Percentiles rank a stretch among this genome's conserved stretches.
phyloP scores from a whole-genome alignment of 2,329 filamentous ascomycete genomes.

The Colletotrichum aenigma region DNA sequence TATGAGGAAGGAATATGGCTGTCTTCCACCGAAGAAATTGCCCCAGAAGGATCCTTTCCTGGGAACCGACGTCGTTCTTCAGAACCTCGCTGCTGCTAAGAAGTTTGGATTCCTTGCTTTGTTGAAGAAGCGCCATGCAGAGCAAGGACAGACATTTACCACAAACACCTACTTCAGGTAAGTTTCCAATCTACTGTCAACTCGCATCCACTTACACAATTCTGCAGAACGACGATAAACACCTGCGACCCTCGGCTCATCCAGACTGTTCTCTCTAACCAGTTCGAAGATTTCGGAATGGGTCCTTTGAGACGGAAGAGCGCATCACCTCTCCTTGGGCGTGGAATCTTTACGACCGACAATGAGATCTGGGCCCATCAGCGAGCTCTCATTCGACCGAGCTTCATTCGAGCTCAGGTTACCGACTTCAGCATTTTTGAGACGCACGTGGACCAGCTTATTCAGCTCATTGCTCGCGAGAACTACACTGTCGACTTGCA shows the following conservation, averaged over 20 bases:
- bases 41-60: conserved; percentile 1
- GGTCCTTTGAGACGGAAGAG: conserved; percentile 39
- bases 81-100: background rate
- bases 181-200: background rate
- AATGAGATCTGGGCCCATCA: conserved; percentile 51
- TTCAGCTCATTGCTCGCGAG: conserved; percentile 24
- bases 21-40: background rate
- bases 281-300: conserved; percentile 54
- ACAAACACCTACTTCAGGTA: background rate
- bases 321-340: conserved; percentile 38
- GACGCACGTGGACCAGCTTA: conserved; percentile 26
- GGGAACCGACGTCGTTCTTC: background rate
- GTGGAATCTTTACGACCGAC: conserved; percentile 50
- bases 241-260: conserved; percentile 55
- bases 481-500: conserved; percentile 48
- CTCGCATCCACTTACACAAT: background rate
- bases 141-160: conserved; percentile 1
- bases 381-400: conserved; percentile 36
- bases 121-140: background rate
- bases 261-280: conserved; percentile 56
- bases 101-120: background rate
- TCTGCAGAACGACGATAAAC: background rate
- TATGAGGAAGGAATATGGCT: conserved; percentile 3
- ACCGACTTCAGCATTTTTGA: conserved; percentile 31
- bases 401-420: conserved; percentile 36